These are phyloP conservation scores for Mycena venus DNA, from an alignment of 768 basidiomycete genomes.

Conservation along the genomic window DNA sequence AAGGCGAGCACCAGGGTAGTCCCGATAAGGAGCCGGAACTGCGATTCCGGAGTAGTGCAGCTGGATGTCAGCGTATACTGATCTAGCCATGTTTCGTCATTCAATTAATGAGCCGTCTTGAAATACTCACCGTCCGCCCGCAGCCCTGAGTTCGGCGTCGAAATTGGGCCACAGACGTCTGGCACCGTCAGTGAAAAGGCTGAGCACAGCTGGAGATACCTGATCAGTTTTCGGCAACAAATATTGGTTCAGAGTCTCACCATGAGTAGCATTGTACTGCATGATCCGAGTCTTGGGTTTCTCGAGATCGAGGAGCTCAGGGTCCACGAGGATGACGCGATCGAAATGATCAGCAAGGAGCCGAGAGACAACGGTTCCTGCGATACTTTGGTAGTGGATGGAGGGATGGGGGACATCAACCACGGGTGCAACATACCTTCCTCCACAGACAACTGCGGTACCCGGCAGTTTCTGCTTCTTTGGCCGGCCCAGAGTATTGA, in stretches of 20 bases:
- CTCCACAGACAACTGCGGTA: too few species aligned
- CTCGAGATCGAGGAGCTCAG: conserved; percentile 34
- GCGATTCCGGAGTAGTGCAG: too few species aligned
- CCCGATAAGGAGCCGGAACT: too few species aligned
- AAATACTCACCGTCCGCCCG: conserved; percentile 32
- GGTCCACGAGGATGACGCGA: conserved; percentile 15
- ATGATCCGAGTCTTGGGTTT: conserved; percentile 29
- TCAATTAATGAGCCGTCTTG: background rate
- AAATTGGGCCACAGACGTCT: conserved; percentile 39
- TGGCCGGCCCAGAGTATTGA: conserved; percentile 3
- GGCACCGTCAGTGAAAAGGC: conserved; percentile 31
- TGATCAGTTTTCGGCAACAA: background rate
- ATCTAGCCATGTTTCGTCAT: background rate
- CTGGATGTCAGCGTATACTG: conserved; percentile 29
- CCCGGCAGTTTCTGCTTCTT: conserved; percentile 9
- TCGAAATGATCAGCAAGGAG: too few species aligned
- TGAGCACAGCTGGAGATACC: conserved; percentile 13
- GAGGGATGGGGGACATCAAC: too few species aligned
- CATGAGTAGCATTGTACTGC: conserved; percentile 34
- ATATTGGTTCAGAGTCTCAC: conserved; percentile 1
- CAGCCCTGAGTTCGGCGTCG: conserved; percentile 25
- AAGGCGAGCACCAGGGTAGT: too few species aligned
- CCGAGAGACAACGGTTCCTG: conserved; percentile 40
- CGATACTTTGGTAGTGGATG: conserved; percentile 32
- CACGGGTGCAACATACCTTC: conserved; percentile 31